These are phyloP conservation scores for Sporothrix humicola DNA, from an alignment of 2,329 filamentous ascomycete species.

Conservation along the genomic window DNA sequence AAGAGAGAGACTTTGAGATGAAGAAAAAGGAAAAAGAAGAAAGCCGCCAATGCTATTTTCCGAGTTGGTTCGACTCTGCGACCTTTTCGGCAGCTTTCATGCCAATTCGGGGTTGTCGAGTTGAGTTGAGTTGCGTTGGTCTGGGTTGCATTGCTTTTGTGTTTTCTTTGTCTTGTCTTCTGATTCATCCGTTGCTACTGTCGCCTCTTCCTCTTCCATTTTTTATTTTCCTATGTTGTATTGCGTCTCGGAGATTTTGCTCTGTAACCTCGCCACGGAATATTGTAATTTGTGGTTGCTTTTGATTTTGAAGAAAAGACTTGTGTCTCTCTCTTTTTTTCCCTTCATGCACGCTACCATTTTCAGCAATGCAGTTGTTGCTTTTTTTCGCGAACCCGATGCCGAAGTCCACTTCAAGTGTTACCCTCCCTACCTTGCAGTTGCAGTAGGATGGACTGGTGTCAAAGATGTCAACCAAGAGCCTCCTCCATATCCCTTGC, in stretches of 20 bases:
- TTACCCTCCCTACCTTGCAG: neutral
- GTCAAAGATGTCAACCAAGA: too few species aligned
- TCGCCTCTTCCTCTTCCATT: neutral
- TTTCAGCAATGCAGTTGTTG: neutral
- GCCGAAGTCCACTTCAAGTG: neutral
- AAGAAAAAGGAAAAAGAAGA: neutral
- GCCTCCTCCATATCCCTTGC: neutral
- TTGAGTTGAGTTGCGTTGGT: neutral
- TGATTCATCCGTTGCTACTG: neutral
- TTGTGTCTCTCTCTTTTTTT: neutral
- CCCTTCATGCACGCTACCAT: neutral
- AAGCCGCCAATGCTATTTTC: neutral
- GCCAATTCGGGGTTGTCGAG: neutral
- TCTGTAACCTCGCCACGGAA: neutral
- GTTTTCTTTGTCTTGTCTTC: too few species aligned
- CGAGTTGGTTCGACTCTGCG: neutral
- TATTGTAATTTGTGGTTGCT: conserved; percentile 10
- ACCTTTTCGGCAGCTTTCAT: neutral
- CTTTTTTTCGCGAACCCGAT: neutral
- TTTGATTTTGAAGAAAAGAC: neutral
- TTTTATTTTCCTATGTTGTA: neutral
- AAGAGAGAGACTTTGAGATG: neutral
- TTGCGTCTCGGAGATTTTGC: neutral
- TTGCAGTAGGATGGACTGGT: neutral
- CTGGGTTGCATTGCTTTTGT: neutral